Evolutionary conservation across 73 alveolate species (phyloP).

Genomic region (Paramecium octaurelia): DNA sequence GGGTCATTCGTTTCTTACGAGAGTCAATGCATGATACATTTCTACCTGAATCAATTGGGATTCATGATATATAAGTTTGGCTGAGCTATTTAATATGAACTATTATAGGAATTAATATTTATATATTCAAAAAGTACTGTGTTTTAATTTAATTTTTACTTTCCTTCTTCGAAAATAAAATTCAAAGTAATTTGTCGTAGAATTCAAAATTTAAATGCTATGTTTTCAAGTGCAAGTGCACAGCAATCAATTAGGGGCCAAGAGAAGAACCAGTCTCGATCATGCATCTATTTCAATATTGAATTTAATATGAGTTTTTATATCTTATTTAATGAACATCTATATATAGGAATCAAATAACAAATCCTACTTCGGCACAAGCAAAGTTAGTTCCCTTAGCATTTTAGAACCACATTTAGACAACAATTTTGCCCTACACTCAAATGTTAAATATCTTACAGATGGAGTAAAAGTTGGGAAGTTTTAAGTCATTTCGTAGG

Average conservation of each 20-base stretch:
- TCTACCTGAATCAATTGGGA: conserved; percentile 30
- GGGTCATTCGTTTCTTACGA: conserved; percentile 47
- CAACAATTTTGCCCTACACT: background rate
- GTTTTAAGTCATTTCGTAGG: background rate
- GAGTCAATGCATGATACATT: conserved; percentile 20
- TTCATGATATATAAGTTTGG: conserved; percentile 45
- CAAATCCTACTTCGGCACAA: conserved; percentile 26
- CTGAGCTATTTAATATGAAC: background rate
- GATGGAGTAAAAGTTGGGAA: conserved; percentile 44
- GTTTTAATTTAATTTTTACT: background rate
- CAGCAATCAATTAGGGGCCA: background rate
- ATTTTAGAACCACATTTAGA: background rate
- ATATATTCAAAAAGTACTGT: background rate
- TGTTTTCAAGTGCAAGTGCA: too few species aligned
- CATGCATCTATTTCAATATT: too few species aligned
- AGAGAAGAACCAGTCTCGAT: background rate
- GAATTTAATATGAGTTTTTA: background rate
- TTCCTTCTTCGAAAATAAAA: background rate
- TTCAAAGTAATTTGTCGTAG: background rate
- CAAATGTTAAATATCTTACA: background rate
- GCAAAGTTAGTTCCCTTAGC: background rate
- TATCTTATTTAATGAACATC: background rate
- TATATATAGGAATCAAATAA: background rate
- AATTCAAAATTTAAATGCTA: background rate
- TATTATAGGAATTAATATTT: background rate